Percentiles rank a stretch among this genome's conserved stretches.
Conservation (phyloP, 768 basidiomycete genomes). For the Rhizopogon rudus region DNA sequence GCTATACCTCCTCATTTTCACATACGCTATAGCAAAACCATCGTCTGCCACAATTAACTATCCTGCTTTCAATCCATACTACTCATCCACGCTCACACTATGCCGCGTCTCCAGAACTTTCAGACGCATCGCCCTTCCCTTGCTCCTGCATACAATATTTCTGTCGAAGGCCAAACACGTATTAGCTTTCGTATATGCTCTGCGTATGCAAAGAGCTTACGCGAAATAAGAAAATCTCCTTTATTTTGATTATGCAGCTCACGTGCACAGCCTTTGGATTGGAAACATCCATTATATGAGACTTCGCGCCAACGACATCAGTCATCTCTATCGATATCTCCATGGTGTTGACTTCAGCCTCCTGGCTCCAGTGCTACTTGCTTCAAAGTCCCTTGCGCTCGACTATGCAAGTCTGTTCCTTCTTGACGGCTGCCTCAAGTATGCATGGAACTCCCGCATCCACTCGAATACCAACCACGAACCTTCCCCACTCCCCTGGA, state of each 20-base stretch:
- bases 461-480: neutral
- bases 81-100: conserved; percentile 24
- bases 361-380: conserved; percentile 1
- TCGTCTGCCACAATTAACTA: neutral
- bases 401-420: conserved; percentile 26
- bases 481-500: conserved; percentile 23
- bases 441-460: conserved; percentile 3
- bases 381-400: conserved; percentile 23
- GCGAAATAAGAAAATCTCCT: conserved; percentile 14
- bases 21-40: conserved; percentile 14
- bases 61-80: conserved; percentile 7
- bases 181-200: conserved; percentile 26
- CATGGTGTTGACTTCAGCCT: conserved; percentile 17
- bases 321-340: conserved; percentile 5
- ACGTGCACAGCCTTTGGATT: conserved; percentile 32
- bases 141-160: conserved; percentile 34
- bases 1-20: conserved; percentile 30
- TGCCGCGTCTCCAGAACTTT: conserved; percentile 29
- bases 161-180: conserved; percentile 9
- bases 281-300: conserved; percentile 4
- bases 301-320: too few relatives aligned
- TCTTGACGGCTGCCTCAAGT: conserved; percentile 27
- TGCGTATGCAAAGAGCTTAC: conserved; percentile 21
- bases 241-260: conserved; percentile 24
- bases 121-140: conserved; percentile 31